Conservation (phyloP, 2,329 filamentous ascomycete species). For the Ascochyta fabae region DNA sequence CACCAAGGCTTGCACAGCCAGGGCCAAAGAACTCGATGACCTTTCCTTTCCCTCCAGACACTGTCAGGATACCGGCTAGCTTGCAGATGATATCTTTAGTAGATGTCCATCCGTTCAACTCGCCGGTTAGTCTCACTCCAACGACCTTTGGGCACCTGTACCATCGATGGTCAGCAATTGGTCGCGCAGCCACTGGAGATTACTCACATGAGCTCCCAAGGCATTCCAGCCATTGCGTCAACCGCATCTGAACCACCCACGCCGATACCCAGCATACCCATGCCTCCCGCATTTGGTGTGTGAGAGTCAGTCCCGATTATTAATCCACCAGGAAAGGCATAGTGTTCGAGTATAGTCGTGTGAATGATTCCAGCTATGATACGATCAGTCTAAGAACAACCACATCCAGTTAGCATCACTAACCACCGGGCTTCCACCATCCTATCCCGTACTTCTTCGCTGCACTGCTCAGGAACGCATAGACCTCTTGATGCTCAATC, state of each 20-base stretch:
- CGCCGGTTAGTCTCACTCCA: slow-evolving; percentile 42
- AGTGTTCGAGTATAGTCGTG: slow-evolving; percentile 52
- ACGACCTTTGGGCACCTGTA: slow-evolving; percentile 36
- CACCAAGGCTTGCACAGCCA: slow-evolving; percentile 39
- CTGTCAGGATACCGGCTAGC: slow-evolving; percentile 45
- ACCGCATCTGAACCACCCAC: slow-evolving; percentile 40
- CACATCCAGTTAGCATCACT: not conserved
- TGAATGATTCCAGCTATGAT: slow-evolving; percentile 39
- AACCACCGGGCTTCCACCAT: slow-evolving; percentile 28
- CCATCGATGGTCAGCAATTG: not conserved
- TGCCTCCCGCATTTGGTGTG: slow-evolving; percentile 48
- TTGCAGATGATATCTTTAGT: slow-evolving; percentile 50
- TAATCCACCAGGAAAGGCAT: slow-evolving; percentile 46
- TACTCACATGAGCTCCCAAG: slow-evolving; percentile 43
- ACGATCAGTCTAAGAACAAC: not conserved
- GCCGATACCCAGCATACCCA: slow-evolving; percentile 48
- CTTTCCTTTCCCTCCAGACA: slow-evolving; percentile 46
- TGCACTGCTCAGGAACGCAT: slow-evolving; percentile 49
- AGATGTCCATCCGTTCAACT: slow-evolving; percentile 41
- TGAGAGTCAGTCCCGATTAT: slow-evolving; percentile 50
- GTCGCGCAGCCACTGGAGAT: not conserved
- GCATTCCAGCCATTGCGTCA: slow-evolving; percentile 40
- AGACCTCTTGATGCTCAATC: slow-evolving; percentile 48
- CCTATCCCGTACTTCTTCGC: slow-evolving; percentile 50
- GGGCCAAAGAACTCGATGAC: slow-evolving; percentile 50